phyloP scores from a whole-genome alignment of 192 early-diverging fungal genomes.

The Podila verticillata region DNA sequence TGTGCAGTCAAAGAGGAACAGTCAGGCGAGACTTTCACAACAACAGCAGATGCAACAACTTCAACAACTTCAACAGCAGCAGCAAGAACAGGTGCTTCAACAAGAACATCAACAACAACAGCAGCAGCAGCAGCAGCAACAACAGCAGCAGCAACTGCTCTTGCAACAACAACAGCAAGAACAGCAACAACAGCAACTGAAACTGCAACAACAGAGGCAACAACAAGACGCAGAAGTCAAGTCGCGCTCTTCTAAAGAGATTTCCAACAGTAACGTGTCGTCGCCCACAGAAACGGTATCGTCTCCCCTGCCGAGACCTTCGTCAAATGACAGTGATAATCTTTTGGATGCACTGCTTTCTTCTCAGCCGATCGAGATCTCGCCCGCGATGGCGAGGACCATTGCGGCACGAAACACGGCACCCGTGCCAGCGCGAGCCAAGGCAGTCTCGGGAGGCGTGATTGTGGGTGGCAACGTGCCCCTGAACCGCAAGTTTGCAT shows the following conservation, averaged over 20 bases:
- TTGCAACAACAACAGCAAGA: not conserved
- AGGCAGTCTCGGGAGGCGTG: not conserved
- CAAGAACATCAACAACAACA: not conserved
- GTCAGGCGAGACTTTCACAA: not conserved
- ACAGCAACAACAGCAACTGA: not conserved
- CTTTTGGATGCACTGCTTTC: not conserved
- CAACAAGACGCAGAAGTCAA: not conserved
- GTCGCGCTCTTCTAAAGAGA: no score
- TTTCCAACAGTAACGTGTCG: not conserved
- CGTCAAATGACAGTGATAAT: not conserved
- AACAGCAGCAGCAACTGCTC: not conserved
- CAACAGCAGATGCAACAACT: not conserved
- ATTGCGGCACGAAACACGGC: conserved; percentile 7
- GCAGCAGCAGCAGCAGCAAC: not conserved
- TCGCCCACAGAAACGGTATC: not conserved
- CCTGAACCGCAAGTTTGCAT: conserved; percentile 21
- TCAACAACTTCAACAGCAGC: not conserved
- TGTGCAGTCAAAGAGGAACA: conserved; percentile 13
- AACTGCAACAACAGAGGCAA: not conserved
- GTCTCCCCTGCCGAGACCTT: not conserved
- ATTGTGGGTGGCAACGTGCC: not conserved
- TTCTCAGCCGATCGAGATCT: not conserved
- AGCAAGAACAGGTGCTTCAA: not conserved
- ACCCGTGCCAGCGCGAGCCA: not conserved
- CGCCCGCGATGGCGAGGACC: not conserved